Evolutionary conservation across 148 eudicot species (phyloP), one percentile per base, ranked within the genome.

Genomic region (Linanthus parryae): DNA sequence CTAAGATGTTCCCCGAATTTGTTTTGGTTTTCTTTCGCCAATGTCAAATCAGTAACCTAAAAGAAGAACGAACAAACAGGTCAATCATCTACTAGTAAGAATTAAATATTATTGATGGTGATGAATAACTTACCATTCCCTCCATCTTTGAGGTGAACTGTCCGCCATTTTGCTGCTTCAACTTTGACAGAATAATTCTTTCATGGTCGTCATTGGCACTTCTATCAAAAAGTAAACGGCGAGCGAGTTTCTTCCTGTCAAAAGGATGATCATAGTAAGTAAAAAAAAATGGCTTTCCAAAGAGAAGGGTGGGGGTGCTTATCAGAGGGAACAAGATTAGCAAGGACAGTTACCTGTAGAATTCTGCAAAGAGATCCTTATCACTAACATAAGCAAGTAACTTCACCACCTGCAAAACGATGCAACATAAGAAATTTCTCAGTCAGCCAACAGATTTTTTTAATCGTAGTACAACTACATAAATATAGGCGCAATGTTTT

Each of bases 131-230:
- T 59, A 78, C 85, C 91, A 79, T 80, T 21, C 91, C 91, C 72
- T 83, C 85, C 94, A 84, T 84, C 58, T 84, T 84, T 20, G 94
- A 84, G 21, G 94, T 84, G 59, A 84, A 84, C 55, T 84, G 94
- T 14, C 81, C 87, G 60, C 94, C 94, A 52, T 87, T 80, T 44
- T 84, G 94, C 61, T 84, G 94, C 71, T 84, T 84, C 69, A 84
- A 53, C 59, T 80, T 84, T 3, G 91, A 68, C 27, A 83, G 56
- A 26, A 83, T 83, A 62, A 80, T 76, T 62, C 85, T 77, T 62
- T 83, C 94, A 43, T 84, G 94, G 55, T 84, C 94, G 63, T 84
- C 94, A 75, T 68, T 84, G 2, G 87, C 94, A 78, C 87, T 84
- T 73, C 75, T 78, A 40, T 81, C 94, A 68, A 80, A 84, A 22